Evolutionary conservation across 148 eudicot species (phyloP).

Genomic region (Silene conica): DNA sequence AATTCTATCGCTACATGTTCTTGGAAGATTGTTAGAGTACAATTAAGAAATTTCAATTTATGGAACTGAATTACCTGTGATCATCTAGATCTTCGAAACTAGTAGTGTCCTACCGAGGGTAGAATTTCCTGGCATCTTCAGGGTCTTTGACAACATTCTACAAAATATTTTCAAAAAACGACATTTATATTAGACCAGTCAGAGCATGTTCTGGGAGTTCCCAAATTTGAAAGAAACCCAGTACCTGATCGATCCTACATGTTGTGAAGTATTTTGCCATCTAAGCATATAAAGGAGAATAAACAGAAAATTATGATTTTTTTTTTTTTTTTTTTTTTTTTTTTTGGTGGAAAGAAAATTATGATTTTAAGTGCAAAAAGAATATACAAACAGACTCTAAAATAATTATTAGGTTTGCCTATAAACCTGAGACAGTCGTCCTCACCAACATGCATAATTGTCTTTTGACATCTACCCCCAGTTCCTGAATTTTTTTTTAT

Average conservation of each 20-base stretch:
- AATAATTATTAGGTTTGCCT: background rate
- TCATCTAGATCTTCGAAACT: conserved; percentile 82
- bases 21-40: too few species aligned
- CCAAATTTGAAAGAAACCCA: conserved; percentile 99
- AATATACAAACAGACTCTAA: background rate
- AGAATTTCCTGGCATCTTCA: conserved; percentile 72
- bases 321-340: too few species aligned
- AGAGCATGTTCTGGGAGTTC: conserved; percentile 93
- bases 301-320: too few species aligned
- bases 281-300: conserved; percentile 30
- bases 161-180: conserved; percentile 8
- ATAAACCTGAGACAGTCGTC: conserved; percentile 84
- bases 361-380: background rate
- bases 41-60: background rate
- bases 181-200: conserved; percentile 51
- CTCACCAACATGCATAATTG: conserved; percentile 98
- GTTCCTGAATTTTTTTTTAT: too few species aligned
- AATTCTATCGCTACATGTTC: too few species aligned
- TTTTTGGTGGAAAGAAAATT: too few species aligned
- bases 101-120: conserved; percentile 92
- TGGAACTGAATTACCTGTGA: conserved; percentile 51
- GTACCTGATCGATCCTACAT: conserved; percentile 86
- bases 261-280: conserved; percentile 97
- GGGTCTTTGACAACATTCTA: conserved; percentile 93
- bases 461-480: conserved; percentile 99